A percentile compares a stretch with the other conserved stretches of the same genome.
Conservation (phyloP, 1,284 basidiomycete genomes). For the Ganoderma lucidum region DNA sequence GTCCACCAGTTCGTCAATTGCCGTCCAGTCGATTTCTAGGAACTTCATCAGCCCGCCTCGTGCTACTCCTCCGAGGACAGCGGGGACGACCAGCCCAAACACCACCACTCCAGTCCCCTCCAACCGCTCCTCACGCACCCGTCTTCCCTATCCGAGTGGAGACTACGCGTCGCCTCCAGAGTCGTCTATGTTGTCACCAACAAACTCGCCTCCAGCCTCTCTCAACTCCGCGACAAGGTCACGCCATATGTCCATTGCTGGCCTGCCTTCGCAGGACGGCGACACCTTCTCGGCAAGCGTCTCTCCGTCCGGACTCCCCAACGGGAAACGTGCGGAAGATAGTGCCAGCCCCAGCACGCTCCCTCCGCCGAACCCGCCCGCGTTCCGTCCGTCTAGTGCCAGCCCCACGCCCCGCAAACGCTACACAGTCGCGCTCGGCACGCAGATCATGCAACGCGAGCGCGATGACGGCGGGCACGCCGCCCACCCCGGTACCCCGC, state of each 20-base stretch:
- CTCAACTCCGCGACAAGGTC: constrained; percentile 40
- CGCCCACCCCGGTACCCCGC: constrained; percentile 26
- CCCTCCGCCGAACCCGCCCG: constrained; percentile 44
- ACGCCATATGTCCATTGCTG: constrained; percentile 42
- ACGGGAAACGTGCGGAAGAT: constrained; percentile 15
- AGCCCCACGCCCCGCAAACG: constrained; percentile 81
- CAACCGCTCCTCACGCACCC: constrained; percentile 51
- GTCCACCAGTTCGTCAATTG: constrained; percentile 42
- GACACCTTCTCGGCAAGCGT: constrained; percentile 30
- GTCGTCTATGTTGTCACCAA: constrained; percentile 59
- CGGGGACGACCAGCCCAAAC: constrained; percentile 73
- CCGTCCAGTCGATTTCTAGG: constrained; percentile 43
- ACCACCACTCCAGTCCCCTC: constrained; percentile 49
- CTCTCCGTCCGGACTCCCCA: constrained; percentile 40
- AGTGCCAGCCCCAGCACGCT: constrained; percentile 41
- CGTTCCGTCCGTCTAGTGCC: constrained; percentile 53
- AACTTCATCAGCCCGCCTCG: constrained; percentile 46
- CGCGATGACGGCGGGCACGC: constrained; percentile 39
- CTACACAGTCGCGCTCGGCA: constrained; percentile 83
- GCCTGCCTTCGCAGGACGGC: constrained; percentile 35
- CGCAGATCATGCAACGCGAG: constrained; percentile 61
- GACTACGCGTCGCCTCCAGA: constrained; percentile 75
- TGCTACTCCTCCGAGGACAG: constrained; percentile 51
- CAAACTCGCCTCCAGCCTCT: constrained; percentile 65
- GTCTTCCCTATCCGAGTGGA: constrained; percentile 80